Evolutionary conservation across 768 basidiomycete genomes (phyloP).

Genomic region (Xerocomellus intermedius): DNA sequence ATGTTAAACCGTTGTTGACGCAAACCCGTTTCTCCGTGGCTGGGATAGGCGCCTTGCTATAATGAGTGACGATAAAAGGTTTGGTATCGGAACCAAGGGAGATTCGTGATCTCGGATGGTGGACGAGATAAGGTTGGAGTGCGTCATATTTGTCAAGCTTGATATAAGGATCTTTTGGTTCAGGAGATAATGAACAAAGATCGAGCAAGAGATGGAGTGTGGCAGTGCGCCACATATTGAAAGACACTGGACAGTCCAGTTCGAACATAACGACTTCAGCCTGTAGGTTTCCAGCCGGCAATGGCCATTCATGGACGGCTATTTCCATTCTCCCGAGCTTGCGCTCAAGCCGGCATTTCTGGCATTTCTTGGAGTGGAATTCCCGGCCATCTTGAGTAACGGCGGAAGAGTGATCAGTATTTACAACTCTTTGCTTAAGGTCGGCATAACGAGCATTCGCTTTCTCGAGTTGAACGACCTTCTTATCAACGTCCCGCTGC

Average conservation of each 20-base stretch:
- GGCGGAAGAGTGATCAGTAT: not conserved
- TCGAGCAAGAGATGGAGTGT: constrained; percentile 41
- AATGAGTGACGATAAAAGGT: constrained; percentile 18
- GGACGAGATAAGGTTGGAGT: constrained; percentile 11
- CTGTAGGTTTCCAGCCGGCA: constrained; percentile 30
- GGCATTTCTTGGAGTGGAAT: constrained; percentile 17
- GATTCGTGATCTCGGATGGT: constrained; percentile 19
- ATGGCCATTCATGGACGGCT: constrained; percentile 45
- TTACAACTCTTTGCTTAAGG: constrained; percentile 13
- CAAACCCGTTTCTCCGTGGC: not conserved
- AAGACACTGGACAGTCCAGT: constrained; percentile 37
- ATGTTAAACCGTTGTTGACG: constrained; percentile 33
- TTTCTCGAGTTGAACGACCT: constrained; percentile 29
- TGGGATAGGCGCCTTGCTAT: constrained; percentile 15
- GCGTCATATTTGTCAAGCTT: constrained; percentile 14
- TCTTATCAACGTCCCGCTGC: constrained; percentile 17
- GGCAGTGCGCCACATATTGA: constrained; percentile 43
- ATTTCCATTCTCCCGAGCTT: constrained; percentile 32
- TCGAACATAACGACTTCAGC: constrained; percentile 42
- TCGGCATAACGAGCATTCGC: constrained; percentile 22
- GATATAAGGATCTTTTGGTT: constrained; percentile 8
- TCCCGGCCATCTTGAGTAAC: constrained; percentile 3
- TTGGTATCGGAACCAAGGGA: constrained; percentile 26
- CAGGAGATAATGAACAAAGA: constrained; percentile 24
- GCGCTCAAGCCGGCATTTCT: constrained; percentile 30